phyloP scores from a whole-genome alignment of 2,329 filamentous ascomycete species.

The Penicillium sp. region DNA sequence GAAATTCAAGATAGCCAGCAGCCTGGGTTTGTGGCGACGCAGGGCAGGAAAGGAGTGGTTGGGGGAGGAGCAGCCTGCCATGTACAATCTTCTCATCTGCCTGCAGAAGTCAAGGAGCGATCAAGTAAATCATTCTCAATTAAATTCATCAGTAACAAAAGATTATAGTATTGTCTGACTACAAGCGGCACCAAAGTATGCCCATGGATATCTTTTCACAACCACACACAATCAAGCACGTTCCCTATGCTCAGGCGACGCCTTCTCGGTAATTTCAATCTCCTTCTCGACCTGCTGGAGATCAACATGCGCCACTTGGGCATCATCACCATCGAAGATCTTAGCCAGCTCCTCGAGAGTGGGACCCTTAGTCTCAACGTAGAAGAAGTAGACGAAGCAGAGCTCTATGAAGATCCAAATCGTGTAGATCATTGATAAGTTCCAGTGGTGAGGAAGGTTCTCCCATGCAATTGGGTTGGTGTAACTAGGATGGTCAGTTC shows the following conservation, averaged over 20 bases:
- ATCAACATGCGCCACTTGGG: constrained; percentile 50
- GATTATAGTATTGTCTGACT: neutral
- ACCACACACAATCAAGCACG: neutral
- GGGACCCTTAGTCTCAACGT: constrained; percentile 65
- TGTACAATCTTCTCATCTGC: neutral
- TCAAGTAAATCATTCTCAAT: neutral
- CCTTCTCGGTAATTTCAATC: constrained; percentile 6
- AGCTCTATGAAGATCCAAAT: constrained; percentile 34
- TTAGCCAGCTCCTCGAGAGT: constrained; percentile 68
- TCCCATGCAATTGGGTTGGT: constrained; percentile 27
- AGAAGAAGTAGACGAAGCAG: constrained; percentile 33
- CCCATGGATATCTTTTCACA: neutral
- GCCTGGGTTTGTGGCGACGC: no score
- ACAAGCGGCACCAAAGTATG: neutral
- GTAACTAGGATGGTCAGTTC: constrained; percentile 13
- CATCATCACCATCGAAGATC: constrained; percentile 66
- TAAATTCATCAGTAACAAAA: neutral
- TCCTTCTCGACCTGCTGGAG: constrained; percentile 44
- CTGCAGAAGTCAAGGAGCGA: no score
- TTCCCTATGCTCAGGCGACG: neutral
- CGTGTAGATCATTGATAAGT: constrained; percentile 27
- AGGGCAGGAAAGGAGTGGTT: no score
- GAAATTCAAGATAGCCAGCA: no score
- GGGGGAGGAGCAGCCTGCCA: neutral
- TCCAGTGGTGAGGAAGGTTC: constrained; percentile 23